Conservation (phyloP, 2,329 filamentous ascomycete genomes). For the Mollisiaceae sp. region DNA sequence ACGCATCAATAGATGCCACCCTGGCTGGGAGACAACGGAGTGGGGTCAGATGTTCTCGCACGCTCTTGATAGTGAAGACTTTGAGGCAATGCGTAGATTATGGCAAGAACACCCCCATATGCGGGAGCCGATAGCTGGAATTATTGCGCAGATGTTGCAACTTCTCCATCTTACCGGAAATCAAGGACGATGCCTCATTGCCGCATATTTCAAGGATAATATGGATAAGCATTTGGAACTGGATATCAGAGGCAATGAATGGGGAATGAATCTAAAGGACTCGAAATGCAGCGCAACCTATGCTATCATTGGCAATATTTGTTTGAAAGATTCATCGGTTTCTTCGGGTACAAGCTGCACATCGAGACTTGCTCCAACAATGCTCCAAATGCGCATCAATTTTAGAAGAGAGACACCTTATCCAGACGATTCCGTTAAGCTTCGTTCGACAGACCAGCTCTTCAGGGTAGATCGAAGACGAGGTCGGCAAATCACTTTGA, state of each 20-base stretch:
- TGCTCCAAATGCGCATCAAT: no score
- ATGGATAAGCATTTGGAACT: background rate
- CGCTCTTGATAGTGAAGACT: background rate
- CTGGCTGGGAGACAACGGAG: slow-evolving; percentile 10
- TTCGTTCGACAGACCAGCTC: no score
- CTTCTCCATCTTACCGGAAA: background rate
- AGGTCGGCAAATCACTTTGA: no score
- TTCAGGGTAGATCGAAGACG: no score
- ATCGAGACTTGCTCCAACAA: no score
- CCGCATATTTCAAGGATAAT: background rate
- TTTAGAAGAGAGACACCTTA: no score
- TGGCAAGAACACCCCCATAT: slow-evolving; percentile 3
- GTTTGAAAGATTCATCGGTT: background rate
- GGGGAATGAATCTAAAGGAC: slow-evolving; percentile 7
- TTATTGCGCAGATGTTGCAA: background rate
- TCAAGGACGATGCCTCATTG: background rate
- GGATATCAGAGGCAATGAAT: slow-evolving; percentile 1
- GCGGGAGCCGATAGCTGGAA: background rate
- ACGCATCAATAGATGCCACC: background rate
- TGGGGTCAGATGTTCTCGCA: background rate
- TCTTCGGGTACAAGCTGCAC: no score
- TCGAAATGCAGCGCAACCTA: background rate
- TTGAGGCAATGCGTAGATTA: background rate
- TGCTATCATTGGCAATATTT: slow-evolving; percentile 5
- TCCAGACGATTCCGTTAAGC: no score